These are phyloP conservation scores for Pleurotus eryngii DNA, from an alignment of 768 basidiomycete species.

Conservation along the genomic window DNA sequence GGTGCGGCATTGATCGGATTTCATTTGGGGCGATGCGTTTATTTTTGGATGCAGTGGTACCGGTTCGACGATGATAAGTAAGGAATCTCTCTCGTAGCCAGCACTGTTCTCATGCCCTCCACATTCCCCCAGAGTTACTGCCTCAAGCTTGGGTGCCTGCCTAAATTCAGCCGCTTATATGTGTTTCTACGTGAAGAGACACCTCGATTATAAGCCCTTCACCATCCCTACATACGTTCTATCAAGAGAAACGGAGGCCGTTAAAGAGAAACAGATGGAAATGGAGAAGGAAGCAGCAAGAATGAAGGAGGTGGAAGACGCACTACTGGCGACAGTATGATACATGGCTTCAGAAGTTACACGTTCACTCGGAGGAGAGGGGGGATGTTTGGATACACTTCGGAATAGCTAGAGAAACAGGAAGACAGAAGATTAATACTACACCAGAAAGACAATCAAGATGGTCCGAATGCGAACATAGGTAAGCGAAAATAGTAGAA, in stretches of 20 bases:
- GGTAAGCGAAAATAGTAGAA: neutral
- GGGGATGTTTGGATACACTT: constrained; percentile 1
- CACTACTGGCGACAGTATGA: constrained; percentile 49
- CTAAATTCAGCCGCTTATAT: constrained; percentile 82
- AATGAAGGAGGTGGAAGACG: constrained; percentile 66
- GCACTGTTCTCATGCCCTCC: constrained; percentile 11
- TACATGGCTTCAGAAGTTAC: neutral
- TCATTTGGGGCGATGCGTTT: neutral
- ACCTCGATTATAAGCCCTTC: constrained; percentile 78
- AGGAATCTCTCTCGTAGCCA: constrained; percentile 20
- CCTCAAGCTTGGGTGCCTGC: constrained; percentile 63
- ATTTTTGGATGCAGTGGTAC: constrained; percentile 64
- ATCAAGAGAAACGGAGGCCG: constrained; percentile 63
- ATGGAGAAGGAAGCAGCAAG: constrained; percentile 46
- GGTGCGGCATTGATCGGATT: constrained; percentile 38
- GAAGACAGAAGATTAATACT: neutral
- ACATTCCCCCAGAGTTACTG: constrained; percentile 53
- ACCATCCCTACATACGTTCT: constrained; percentile 66
- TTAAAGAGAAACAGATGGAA: constrained; percentile 55
- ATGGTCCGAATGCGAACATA: neutral
- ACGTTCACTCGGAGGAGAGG: neutral
- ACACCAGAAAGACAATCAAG: neutral
- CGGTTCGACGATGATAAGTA: constrained; percentile 94
- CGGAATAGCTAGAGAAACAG: constrained; percentile 2
- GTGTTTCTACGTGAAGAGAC: constrained; percentile 93